phyloP scores from a whole-genome alignment of 2,329 filamentous ascomycete species.

The Phialocephala subalpina region DNA sequence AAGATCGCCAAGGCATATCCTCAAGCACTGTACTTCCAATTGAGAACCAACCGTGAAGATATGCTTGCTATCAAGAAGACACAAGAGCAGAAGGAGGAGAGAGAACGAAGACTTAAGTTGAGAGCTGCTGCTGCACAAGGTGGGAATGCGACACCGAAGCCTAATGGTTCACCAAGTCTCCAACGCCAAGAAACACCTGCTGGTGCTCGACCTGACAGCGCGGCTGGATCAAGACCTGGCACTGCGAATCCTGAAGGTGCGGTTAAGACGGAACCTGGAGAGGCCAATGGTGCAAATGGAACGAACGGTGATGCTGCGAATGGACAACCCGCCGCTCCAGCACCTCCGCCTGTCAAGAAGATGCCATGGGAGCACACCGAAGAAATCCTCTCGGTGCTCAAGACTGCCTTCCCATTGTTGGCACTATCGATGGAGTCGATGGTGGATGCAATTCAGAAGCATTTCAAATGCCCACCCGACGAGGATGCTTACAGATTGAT shows the following conservation, averaged over 20 bases:
- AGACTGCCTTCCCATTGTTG: slow-evolving; percentile 95
- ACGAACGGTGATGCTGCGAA: slow-evolving; percentile 49
- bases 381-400: slow-evolving; percentile 92
- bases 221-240: slow-evolving; percentile 47
- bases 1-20: slow-evolving; percentile 97
- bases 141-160: slow-evolving; percentile 37
- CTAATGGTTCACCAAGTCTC: slow-evolving; percentile 42
- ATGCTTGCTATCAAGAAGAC: slow-evolving; percentile 91
- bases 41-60: slow-evolving; percentile 93
- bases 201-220: slow-evolving; percentile 34
- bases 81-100: slow-evolving; percentile 77
- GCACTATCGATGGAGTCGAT: slow-evolving; percentile 99
- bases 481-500: slow-evolving; percentile 98
- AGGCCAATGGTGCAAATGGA: slow-evolving; percentile 33
- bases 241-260: slow-evolving; percentile 52
- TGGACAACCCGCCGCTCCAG: slow-evolving; percentile 52
- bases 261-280: slow-evolving; percentile 42
- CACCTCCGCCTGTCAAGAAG: slow-evolving; percentile 57
- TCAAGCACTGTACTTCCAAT: slow-evolving; percentile 93
- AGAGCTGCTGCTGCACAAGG: slow-evolving; percentile 46
- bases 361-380: slow-evolving; percentile 97
- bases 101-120: slow-evolving; percentile 45
- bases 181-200: slow-evolving; percentile 39
- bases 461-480: slow-evolving; percentile 98
- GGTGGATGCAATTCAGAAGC: slow-evolving; percentile 98